Conservation (phyloP, 2,329 filamentous ascomycete genomes). For the Claviceps spartinae region DNA sequence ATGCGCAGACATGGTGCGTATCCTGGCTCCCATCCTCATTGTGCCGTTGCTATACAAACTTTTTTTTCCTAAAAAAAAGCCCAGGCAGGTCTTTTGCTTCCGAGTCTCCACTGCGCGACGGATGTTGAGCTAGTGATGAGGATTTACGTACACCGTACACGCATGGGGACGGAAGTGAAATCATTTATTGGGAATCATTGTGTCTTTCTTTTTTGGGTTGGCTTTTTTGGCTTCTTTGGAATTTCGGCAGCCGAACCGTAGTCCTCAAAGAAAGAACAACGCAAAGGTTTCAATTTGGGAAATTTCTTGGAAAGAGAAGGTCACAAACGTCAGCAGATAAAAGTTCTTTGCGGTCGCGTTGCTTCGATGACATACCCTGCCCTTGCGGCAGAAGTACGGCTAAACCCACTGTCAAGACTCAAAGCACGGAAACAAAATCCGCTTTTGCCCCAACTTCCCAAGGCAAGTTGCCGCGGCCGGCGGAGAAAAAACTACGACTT, state of each 20-base stretch:
- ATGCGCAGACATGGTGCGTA: conserved; percentile 19
- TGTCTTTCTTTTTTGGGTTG: no score
- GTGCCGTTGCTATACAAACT: background rate
- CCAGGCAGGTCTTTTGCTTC: background rate
- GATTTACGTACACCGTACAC: background rate
- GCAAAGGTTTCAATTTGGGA: no score
- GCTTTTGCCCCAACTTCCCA: conserved; percentile 3
- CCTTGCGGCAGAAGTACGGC: conserved; percentile 16
- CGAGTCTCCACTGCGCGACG: background rate
- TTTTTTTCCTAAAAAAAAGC: background rate
- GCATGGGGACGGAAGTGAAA: background rate
- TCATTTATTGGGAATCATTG: background rate
- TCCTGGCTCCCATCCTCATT: conserved; percentile 9
- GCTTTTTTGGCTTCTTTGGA: background rate
- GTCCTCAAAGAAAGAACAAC: no score
- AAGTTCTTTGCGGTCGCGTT: background rate
- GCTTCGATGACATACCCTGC: background rate
- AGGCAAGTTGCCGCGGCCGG: conserved; percentile 3
- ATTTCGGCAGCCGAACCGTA: no score
- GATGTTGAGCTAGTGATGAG: background rate
- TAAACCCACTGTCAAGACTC: conserved; percentile 8
- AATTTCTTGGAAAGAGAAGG: no score
- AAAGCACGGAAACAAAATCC: conserved; percentile 14
- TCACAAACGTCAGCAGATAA: background rate
- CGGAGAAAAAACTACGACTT: conserved; percentile 14